Evolutionary conservation across 2,329 filamentous ascomycete species (phyloP).

Genomic region (Fusarium tupiense): DNA sequence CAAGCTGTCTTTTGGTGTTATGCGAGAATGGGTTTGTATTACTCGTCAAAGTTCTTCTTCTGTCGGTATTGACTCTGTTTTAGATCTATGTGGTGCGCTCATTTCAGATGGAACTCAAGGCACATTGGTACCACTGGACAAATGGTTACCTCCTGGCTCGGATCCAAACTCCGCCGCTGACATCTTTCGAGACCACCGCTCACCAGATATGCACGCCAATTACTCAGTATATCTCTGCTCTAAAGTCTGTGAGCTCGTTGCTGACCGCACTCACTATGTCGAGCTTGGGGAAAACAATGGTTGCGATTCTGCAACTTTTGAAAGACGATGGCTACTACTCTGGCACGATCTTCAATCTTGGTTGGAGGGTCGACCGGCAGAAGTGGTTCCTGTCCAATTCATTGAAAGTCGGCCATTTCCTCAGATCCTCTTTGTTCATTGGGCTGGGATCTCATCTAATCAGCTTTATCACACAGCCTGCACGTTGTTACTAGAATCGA

Average conservation of each 20-base stretch:
- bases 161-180: conserved; percentile 48
- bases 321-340: conserved; percentile 56
- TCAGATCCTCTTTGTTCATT: conserved; percentile 61
- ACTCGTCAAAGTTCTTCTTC: not conserved
- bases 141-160: conserved; percentile 58
- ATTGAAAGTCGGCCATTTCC: conserved; percentile 59
- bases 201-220: conserved; percentile 67
- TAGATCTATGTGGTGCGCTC: conserved; percentile 64
- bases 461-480: conserved; percentile 67
- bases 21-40: conserved; percentile 61
- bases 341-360: conserved; percentile 63
- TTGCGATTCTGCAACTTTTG: conserved; percentile 53
- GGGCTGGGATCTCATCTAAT: conserved; percentile 65
- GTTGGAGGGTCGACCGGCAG: conserved; percentile 56
- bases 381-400: conserved; percentile 57
- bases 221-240: conserved; percentile 67
- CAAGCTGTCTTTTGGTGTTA: conserved; percentile 70
- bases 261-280: conserved; percentile 57
- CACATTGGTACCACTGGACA: conserved; percentile 58
- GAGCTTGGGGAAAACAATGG: conserved; percentile 59
- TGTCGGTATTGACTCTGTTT: not conserved
- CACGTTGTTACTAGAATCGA: conserved; percentile 60
- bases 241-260: conserved; percentile 60
- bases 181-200: conserved; percentile 47
- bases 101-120: conserved; percentile 63